phyloP scores from a whole-genome alignment of 2,329 filamentous ascomycete species.

The Monascus ruber region DNA sequence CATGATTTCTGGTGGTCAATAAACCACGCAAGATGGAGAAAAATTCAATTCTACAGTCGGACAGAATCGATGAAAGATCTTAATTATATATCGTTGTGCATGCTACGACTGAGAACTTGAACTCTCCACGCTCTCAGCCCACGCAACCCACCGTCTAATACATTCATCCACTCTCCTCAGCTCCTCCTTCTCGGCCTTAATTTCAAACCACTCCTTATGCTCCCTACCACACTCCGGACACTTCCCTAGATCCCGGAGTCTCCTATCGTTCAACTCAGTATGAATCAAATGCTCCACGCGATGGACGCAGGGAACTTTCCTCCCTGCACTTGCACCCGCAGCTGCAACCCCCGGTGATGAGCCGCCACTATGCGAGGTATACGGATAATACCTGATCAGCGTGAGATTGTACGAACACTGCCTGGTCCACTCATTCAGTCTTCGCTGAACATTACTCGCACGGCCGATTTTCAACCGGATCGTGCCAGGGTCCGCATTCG shows the following conservation, averaged over 20 bases:
- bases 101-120: conserved; percentile 2
- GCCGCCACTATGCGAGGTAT: conserved; percentile 28
- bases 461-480: conserved; percentile 57
- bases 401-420: conserved; percentile 87
- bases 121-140: conserved; percentile 48
- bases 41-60: no score
- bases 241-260: conserved; percentile 45
- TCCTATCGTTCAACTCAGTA: conserved; percentile 60
- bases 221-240: conserved; percentile 72
- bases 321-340: conserved; percentile 20
- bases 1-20: no score
- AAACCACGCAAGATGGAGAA: no score
- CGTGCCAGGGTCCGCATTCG: conserved; percentile 39
- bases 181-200: conserved; percentile 60
- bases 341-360: background rate
- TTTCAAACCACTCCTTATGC: conserved; percentile 92
- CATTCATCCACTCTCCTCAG: conserved; percentile 60
- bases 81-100: background rate
- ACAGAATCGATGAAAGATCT: no score
- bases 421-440: conserved; percentile 83
- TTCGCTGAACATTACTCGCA: conserved; percentile 72
- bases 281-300: conserved; percentile 85
- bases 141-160: conserved; percentile 73
- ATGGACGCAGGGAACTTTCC: conserved; percentile 74
- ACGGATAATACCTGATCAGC: conserved; percentile 84